Evolutionary conservation across 2,329 filamentous ascomycete genomes (phyloP).

Genomic region (Trichoderma gracile): DNA sequence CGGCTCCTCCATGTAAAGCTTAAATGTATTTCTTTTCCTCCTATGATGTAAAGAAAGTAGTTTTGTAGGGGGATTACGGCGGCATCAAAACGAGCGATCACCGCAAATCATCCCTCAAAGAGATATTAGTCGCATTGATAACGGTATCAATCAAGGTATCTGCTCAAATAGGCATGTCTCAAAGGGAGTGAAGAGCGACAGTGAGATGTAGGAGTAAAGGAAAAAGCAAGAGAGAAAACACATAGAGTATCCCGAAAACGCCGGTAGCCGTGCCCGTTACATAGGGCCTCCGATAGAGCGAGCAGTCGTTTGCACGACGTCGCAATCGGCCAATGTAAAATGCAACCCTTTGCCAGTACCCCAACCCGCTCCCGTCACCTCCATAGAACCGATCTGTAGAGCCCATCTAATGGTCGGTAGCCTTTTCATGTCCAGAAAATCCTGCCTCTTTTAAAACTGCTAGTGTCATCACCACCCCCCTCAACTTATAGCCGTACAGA

Average conservation of each 20-base stretch:
- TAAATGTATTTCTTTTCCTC: constrained; percentile 14
- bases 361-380: constrained; percentile 23
- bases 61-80: background rate
- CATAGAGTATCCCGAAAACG: constrained; percentile 34
- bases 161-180: constrained; percentile 41
- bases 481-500: constrained; percentile 4
- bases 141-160: constrained; percentile 38
- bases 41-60: constrained; percentile 17
- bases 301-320: constrained; percentile 25
- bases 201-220: constrained; percentile 30
- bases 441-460: constrained; percentile 16
- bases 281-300: constrained; percentile 18
- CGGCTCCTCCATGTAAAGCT: constrained; percentile 9
- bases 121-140: constrained; percentile 27
- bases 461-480: constrained; percentile 12
- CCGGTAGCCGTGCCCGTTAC: constrained; percentile 29
- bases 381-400: constrained; percentile 24
- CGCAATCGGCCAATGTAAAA: constrained; percentile 24
- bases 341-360: constrained; percentile 24
- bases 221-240: constrained; percentile 6
- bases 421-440: constrained; percentile 22
- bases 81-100: constrained; percentile 14
- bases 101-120: background rate
- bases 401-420: constrained; percentile 19
- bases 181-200: constrained; percentile 35